phyloP scores from a whole-genome alignment of 2,329 filamentous ascomycete species.

The Akanthomyces muscarius region DNA sequence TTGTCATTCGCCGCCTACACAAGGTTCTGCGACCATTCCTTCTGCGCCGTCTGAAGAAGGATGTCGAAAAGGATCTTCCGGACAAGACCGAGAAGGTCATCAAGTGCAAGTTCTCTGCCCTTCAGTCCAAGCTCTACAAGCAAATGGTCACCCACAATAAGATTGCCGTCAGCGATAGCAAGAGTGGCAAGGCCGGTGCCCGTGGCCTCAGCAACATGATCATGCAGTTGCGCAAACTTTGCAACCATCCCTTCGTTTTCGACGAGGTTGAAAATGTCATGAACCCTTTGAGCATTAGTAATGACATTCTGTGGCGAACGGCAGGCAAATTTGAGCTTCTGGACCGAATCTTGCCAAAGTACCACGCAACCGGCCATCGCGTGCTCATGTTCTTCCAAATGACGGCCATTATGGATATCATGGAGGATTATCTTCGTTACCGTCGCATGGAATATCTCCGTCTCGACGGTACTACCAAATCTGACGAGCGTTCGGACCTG shows the following conservation, averaged over 20 bases:
- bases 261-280: conserved; percentile 97
- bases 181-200: conserved; percentile 89
- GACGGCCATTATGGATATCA: conserved; percentile 99
- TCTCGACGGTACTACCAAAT: conserved; percentile 94
- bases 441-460: conserved; percentile 82
- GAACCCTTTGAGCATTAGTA: conserved; percentile 83
- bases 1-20: conserved; percentile 96
- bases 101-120: conserved; percentile 96
- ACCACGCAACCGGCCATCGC: conserved; percentile 84
- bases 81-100: conserved; percentile 99
- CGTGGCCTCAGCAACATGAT: conserved; percentile 99
- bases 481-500: conserved; percentile 91
- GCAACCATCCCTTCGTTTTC: conserved; percentile 98
- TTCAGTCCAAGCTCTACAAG: conserved; percentile 93
- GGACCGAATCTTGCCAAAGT: conserved; percentile 89
- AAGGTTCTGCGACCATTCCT: conserved; percentile 97
- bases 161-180: conserved; percentile 89
- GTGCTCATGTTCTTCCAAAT: conserved; percentile 99
- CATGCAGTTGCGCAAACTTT: conserved; percentile 97
- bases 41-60: conserved; percentile 96
- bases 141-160: conserved; percentile 96
- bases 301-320: conserved; percentile 92
- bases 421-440: conserved; percentile 94
- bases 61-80: conserved; percentile 96
- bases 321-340: conserved; percentile 96